Percentiles rank a stretch among this genome's conserved stretches.
These are phyloP conservation scores for Herpetomonas muscarum DNA, from an alignment of 208 protist genomes.

Conservation along the genomic window DNA sequence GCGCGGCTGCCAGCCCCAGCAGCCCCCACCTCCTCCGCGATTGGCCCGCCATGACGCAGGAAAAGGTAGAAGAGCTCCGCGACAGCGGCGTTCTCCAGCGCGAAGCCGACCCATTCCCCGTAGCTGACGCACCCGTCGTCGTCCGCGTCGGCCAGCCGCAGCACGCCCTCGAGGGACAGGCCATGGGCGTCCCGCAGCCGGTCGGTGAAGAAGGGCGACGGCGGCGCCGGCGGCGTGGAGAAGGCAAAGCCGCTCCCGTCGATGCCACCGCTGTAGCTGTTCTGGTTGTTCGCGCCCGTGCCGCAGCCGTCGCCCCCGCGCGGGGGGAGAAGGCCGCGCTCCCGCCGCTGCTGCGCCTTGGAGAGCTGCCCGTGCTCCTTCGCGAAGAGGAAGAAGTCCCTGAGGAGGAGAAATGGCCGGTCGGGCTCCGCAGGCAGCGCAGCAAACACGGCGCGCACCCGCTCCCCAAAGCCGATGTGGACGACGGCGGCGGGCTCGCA, in stretches of 20 bases:
- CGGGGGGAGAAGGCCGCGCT: background rate
- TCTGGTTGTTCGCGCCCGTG: background rate
- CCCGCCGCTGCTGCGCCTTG: background rate
- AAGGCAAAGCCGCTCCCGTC: no score
- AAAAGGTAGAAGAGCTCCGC: slow-evolving; percentile 27
- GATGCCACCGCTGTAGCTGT: no score
- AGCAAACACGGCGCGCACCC: background rate
- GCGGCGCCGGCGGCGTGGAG: no score
- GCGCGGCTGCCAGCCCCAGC: slow-evolving; percentile 8
- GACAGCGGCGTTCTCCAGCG: slow-evolving; percentile 32
- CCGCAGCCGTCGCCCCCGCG: background rate
- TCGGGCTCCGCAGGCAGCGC: background rate
- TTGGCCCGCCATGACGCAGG: slow-evolving; percentile 10
- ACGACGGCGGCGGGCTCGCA: background rate
- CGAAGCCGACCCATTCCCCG: slow-evolving; percentile 49
- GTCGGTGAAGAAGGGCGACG: background rate
- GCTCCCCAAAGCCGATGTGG: background rate
- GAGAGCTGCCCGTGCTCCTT: background rate
- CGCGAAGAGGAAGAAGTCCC: background rate
- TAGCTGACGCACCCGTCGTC: slow-evolving; percentile 43
- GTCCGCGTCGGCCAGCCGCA: slow-evolving; percentile 47
- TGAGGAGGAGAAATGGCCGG: background rate
- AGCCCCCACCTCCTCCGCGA: slow-evolving; percentile 3
- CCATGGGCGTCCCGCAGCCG: slow-evolving; percentile 9
- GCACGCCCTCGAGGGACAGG: slow-evolving; percentile 19